Conservation (phyloP, 2,329 filamentous ascomycete genomes). For the Hymenoscyphus albidus region DNA sequence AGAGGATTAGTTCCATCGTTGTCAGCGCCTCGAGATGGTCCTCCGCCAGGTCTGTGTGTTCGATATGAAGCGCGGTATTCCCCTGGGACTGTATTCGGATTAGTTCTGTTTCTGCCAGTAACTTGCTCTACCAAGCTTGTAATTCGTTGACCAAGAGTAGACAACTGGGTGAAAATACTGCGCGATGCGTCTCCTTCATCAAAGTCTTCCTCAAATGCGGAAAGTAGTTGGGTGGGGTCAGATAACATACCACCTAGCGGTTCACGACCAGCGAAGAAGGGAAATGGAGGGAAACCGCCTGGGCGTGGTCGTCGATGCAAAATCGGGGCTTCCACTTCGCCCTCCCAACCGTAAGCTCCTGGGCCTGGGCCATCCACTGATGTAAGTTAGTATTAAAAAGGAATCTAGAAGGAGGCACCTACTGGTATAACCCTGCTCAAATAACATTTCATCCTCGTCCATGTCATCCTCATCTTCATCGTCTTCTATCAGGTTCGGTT, state of each 20-base stretch:
- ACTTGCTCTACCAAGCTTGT: neutral
- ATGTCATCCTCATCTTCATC: constrained; percentile 67
- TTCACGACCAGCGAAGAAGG: constrained; percentile 57
- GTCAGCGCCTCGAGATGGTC: constrained; percentile 45
- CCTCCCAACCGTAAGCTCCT: constrained; percentile 54
- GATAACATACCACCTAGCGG: constrained; percentile 46
- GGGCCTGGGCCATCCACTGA: constrained; percentile 28
- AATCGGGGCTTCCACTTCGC: constrained; percentile 48
- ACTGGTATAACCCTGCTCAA: constrained; percentile 57
- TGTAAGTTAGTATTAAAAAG: neutral
- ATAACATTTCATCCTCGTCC: constrained; percentile 63
- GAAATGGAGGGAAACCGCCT: constrained; percentile 53
- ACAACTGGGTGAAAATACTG: neutral
- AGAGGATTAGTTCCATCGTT: constrained; percentile 88
- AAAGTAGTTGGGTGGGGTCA: constrained; percentile 9
- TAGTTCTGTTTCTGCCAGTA: constrained; percentile 24
- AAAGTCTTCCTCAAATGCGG: neutral
- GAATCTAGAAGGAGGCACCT: constrained; percentile 34
- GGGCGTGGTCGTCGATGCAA: constrained; percentile 52
- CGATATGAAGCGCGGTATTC: constrained; percentile 43
- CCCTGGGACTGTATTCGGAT: constrained; percentile 32
- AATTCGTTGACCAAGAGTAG: neutral
- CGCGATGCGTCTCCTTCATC: neutral
- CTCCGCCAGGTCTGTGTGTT: constrained; percentile 49
- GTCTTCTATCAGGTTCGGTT: constrained; percentile 46